Base-by-base conservation (phyloP, 163 green algal genomes). In the Chlamydomonas reinhardtii region DNA sequence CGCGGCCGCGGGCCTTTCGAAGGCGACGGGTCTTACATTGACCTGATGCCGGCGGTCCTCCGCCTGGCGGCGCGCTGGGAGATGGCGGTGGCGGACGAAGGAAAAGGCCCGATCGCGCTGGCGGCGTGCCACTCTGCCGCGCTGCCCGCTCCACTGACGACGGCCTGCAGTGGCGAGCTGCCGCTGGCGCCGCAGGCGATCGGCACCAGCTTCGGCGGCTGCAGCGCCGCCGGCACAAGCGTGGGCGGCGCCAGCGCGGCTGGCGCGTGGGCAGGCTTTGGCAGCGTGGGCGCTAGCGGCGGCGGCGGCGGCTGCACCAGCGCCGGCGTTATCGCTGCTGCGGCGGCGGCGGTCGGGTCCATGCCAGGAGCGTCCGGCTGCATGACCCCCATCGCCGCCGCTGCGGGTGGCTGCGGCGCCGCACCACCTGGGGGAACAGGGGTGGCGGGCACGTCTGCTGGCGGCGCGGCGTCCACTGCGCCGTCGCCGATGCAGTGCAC, bases 31-130 rank as follows among this genome's bases (percentile, higher is more conserved):
- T 56, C 34, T 22, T 86, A 86, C 56, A 31, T 22, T 0, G 80
- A 86, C 80, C 80, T 86, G 29, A 86, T 86, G 80, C 80, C 80
- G 20, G n/a, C 5, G 22, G 69, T 86, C 31, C 56, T 66, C 70
- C 80, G 27, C 4, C 69, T 86, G 22, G 80, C 19, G 27, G 80
- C 34, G 27, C 59, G 39, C 34, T 86, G 69, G 69, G 69, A 77
- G 34, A 37, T 43, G 32, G 80, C 70, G 16, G 16, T 2, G 11
- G 27, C 31, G 34, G 48, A 52, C 8, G 34, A 52, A 56, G 56
- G 37, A 14, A 24, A 74, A 15, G 80, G 80, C 15, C 80, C 80
- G 15, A 86, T 86, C 43, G 80, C 80, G 19, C 59, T 79, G 70
- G 80, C 70, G 20, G 80, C 80, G 19, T 69, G 79, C 11, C 34